Evolutionary conservation across 2,329 filamentous ascomycete genomes (phyloP).

Genomic region (Cadophora luteo-olivacea): DNA sequence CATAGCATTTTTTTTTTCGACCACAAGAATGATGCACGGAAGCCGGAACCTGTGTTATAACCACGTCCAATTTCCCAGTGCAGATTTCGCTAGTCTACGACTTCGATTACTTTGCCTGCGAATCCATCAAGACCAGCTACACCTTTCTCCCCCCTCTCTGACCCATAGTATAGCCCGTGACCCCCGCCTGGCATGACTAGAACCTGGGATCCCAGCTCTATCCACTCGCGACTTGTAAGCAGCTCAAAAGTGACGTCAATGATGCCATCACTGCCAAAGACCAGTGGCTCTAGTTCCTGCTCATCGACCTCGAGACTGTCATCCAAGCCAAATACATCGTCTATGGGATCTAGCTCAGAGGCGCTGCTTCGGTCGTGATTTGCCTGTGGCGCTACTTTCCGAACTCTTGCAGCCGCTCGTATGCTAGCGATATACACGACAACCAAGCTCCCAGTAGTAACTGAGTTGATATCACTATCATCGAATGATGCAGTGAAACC

Average conservation of each 20-base stretch:
- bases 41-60: neutral
- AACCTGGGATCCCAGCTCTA: slow-evolving; percentile 73
- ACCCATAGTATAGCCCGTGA: slow-evolving; percentile 62
- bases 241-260: slow-evolving; percentile 71
- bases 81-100: slow-evolving; percentile 55
- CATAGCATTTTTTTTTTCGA: neutral
- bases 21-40: neutral
- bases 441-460: slow-evolving; percentile 72
- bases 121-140: slow-evolving; percentile 72
- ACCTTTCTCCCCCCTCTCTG: slow-evolving; percentile 58
- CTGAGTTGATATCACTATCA: slow-evolving; percentile 63
- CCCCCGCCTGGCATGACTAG: slow-evolving; percentile 75
- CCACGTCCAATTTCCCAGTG: neutral
- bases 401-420: slow-evolving; percentile 77
- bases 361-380: slow-evolving; percentile 33
- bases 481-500: slow-evolving; percentile 76
- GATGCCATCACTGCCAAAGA: slow-evolving; percentile 48
- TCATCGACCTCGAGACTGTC: slow-evolving; percentile 52
- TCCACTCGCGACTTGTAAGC: slow-evolving; percentile 73
- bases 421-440: slow-evolving; percentile 91
- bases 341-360: slow-evolving; percentile 37
- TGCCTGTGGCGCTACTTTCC: slow-evolving; percentile 53
- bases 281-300: slow-evolving; percentile 39
- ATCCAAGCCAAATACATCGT: slow-evolving; percentile 65
- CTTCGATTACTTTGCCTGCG: slow-evolving; percentile 70